Evolutionary conservation across 345 rosid species (phyloP), one percentile per base, ranked within the genome.

Genomic region (Acer yangbiense): DNA sequence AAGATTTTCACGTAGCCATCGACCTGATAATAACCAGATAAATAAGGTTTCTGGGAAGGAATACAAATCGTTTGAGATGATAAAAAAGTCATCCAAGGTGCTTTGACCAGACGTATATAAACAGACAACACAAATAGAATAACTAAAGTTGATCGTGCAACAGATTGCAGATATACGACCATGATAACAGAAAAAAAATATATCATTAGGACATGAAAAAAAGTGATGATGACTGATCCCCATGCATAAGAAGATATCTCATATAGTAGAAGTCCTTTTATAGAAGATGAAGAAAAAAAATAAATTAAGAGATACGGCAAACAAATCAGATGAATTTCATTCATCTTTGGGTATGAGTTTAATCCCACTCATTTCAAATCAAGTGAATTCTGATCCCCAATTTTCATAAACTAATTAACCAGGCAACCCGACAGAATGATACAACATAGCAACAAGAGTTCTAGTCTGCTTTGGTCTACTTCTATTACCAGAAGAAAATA

Each of bases 1-100:
- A 93, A 94, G 76, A 93, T 83, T 90, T 91, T 94, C 81, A 90
- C 95, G 39, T 77, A 79, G 44, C 84, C 71, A 48, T 85, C 88
- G 50, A 90, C 90, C 98, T 93, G 79, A 43, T 63, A 14, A 50
- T 77, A 72, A 39, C 41, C 54, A 48, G 48, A 68, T 25, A 23
- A 6, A 23, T 55, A 17, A 69, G 58, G 27, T 23, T 23, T 23
- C 12, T 6, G 18, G 25, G 12, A 29, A 69, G 52, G 7, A 46
- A 23, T 6, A 46, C 25, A 48, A 23, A 48, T 69, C 6, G 1
- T 69, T 46, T 48, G 1, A 12, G 58, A 69, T 4, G 27, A 4
- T 17, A 57, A 39, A 60, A 29, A 23, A 71, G 73, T 29, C 44
- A 54, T 48, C 58, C 21, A 69, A 55, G 25, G 25, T 71, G 44